Evolutionary conservation across 129 eudicot species (phyloP).

Genomic region (Chrysanthemum makinoi): DNA sequence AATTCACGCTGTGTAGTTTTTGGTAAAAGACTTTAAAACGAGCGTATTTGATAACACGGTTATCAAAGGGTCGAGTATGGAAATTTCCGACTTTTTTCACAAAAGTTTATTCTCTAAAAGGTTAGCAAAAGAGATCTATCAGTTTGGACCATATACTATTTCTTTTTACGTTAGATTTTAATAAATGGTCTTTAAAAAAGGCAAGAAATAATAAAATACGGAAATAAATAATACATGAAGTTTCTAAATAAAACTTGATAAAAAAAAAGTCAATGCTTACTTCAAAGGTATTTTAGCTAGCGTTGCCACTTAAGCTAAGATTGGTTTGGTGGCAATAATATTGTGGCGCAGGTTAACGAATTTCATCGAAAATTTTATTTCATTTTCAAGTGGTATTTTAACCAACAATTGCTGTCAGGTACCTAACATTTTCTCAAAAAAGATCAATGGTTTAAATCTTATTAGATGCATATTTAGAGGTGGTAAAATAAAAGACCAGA

Average conservation of each 20-base stretch:
- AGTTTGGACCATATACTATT: too few relatives aligned
- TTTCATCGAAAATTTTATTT: background rate
- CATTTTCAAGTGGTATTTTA: background rate
- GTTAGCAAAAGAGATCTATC: too few relatives aligned
- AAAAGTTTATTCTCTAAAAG: too few relatives aligned
- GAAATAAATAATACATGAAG: background rate
- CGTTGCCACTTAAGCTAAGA: conserved; percentile 41
- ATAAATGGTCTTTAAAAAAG: background rate
- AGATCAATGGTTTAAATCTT: background rate
- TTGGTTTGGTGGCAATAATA: conserved; percentile 27
- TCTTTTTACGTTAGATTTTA: too few relatives aligned
- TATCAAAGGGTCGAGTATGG: too few relatives aligned
- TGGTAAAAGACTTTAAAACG: too few relatives aligned
- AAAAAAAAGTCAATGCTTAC: conserved; percentile 25
- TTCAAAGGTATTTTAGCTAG: conserved; percentile 33
- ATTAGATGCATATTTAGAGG: too few relatives aligned
- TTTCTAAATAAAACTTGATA: background rate
- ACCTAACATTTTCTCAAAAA: background rate
- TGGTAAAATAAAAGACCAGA: too few relatives aligned
- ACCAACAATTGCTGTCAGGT: background rate
- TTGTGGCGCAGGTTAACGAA: conserved; percentile 16
- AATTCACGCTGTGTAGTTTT: too few relatives aligned
- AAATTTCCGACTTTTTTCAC: too few relatives aligned
- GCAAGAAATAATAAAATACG: background rate
- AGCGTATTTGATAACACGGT: too few relatives aligned